Evolutionary conservation across 2,329 filamentous ascomycete species (phyloP).

Genomic region (Exophiala sp.): DNA sequence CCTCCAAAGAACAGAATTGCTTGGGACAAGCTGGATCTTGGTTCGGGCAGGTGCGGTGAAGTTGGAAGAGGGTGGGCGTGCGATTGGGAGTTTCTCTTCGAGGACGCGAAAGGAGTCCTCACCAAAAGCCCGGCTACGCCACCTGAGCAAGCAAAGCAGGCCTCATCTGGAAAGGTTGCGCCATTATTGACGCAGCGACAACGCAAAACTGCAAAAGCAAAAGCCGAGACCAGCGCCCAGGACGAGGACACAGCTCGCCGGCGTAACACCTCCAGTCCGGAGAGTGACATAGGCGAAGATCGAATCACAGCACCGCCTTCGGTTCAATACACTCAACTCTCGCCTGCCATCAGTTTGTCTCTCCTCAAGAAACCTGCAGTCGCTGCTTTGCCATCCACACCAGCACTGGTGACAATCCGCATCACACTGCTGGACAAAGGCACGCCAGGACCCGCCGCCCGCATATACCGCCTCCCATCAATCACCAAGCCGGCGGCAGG

Average conservation of each 20-base stretch:
- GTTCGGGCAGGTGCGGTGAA: constrained; percentile 72
- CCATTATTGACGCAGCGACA: constrained; percentile 21
- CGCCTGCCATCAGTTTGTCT: constrained; percentile 36
- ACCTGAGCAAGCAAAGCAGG: background rate
- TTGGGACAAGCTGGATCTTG: constrained; percentile 72
- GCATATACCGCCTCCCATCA: constrained; percentile 78
- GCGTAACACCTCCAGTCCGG: constrained; percentile 21
- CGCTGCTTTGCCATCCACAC: constrained; percentile 26
- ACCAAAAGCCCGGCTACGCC: background rate
- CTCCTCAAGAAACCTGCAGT: constrained; percentile 33
- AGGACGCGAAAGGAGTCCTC: background rate
- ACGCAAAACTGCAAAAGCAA: constrained; percentile 23
- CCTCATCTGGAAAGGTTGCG: background rate
- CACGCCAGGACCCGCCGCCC: constrained; percentile 65
- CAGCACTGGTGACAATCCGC: constrained; percentile 57
- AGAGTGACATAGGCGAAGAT: constrained; percentile 16
- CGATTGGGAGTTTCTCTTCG: constrained; percentile 72
- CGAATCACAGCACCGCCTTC: constrained; percentile 27
- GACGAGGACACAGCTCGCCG: constrained; percentile 6
- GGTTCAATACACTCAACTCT: constrained; percentile 39
- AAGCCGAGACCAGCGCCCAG: constrained; percentile 9
- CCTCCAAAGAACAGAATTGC: constrained; percentile 78
- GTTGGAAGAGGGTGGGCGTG: constrained; percentile 77
- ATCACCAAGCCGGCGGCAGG: background rate
- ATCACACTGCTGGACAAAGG: constrained; percentile 69